Base-by-base conservation (phyloP, 2,329 filamentous ascomycete species). In the Aureobasidium sp. region DNA sequence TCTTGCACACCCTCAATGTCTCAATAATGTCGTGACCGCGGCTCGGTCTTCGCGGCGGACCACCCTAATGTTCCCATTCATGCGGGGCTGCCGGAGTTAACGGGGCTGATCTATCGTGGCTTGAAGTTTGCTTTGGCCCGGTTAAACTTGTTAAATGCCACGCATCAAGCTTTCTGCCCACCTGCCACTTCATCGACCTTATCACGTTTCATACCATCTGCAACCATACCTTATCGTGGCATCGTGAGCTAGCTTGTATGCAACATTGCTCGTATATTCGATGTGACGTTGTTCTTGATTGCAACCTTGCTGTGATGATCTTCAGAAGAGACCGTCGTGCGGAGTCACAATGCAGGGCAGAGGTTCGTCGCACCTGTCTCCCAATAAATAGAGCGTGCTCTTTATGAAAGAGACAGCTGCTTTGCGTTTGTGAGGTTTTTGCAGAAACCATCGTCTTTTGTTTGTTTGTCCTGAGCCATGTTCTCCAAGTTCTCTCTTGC, bases 41-140 rank as follows among this genome's bases (percentile, higher is more conserved):
- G 55, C 55, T 58, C 42, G 55, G 20, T 41, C 34, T 55, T 52
- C n/a, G 9, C 12, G 25, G 20, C 49, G 14, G 22, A 36, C 27
- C 53, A 57, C 53, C 53, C 53, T 57, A 47, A 47, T 57, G 53
- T 57, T 39, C 51, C 37, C 31, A n/a, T 31, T 22, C 14, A 41
- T 57, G 53, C 53, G 53, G 53, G 53, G 53, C 15, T 44, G 37
- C 37, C 52, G 52, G 52, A 44, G 4, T 56, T 56, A 56, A 25
- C 52, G 15, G 15, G 31, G 37, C 17, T 34, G 39, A 42, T 56
- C 52, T 11, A 1, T 6, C 14, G 34, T 14, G 22, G 31, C 17
- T 3, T 22, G 14, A 52, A 52, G 15, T 42, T 34, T 42, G 51
- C 49, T 22, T 53, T 29, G 27, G 34, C 22, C 49, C 49, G 49